Base-by-base conservation (phyloP, 2,329 filamentous ascomycete species). In the Colletotrichum liriopes region DNA sequence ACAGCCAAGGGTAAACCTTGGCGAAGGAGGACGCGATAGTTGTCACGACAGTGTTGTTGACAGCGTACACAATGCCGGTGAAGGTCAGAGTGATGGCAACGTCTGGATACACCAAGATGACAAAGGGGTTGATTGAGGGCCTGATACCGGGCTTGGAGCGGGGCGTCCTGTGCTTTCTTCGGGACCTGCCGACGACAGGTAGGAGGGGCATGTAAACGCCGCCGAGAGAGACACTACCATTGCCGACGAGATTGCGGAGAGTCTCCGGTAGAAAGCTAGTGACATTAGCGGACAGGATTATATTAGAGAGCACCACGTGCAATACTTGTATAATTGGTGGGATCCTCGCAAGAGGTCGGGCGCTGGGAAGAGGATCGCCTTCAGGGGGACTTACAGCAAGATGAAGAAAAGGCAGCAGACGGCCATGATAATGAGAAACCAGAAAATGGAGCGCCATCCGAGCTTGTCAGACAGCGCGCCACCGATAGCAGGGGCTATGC, bases 361-460 rank as follows among this genome's bases (percentile, higher is more conserved):
- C 4, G 4, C 23, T 7, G 14, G 39, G 5, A 3, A 14, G n/a
- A 18, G 18, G 9, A 3, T 11, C 14, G 7, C 12, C 1, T 18
- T 4, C 3, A 9, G 18, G 29, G 5, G 11, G 16, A 39, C 66
- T 41, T 39, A 71, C 67, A 78, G 51, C 3, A 82, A 64, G 45
- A 84, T 80, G 3, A 81, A 77, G 2, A 81, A 43, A 35, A 83
- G 75, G 64, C 81, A 84, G 2, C 77, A 76, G 0, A 79, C 83
- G 0, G 83, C 78, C 61, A 86, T 80, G 26, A 89, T 87, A 39
- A 84, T 79, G 5, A 90, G 79, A 69, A 88, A 87, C 86, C 86
- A 89, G 73, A 89, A 90, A 8, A 89, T 84, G 1, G 82, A 81
- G 49, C 82, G 79, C 87, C 87, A 89, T 0, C 86, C 87, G 0